Conservation (phyloP, 2,329 filamentous ascomycete genomes). For the Septoria petroselini region DNA sequence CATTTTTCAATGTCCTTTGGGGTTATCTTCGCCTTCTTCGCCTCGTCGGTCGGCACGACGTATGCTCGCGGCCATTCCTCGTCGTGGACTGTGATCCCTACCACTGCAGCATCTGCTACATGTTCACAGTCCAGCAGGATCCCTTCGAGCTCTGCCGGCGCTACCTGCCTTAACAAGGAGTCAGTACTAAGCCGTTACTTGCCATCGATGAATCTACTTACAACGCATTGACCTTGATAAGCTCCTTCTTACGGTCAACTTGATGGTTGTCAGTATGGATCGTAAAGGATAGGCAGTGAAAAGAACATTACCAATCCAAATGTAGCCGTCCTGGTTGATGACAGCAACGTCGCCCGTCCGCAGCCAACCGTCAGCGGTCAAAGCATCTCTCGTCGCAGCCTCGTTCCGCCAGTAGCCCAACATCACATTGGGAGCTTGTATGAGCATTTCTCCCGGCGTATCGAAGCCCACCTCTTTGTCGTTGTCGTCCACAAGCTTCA, state of each 20-base stretch:
- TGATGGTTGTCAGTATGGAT: too few species aligned
- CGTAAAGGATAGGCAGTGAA: too few species aligned
- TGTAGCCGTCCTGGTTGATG: too few species aligned
- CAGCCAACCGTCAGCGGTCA: constrained; percentile 42
- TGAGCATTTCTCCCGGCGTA: constrained; percentile 42
- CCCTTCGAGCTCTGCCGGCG: constrained; percentile 34
- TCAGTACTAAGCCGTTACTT: constrained; percentile 38
- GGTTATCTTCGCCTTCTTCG: constrained; percentile 39
- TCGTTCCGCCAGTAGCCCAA: constrained; percentile 45
- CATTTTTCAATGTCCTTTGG: constrained; percentile 40
- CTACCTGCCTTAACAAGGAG: constrained; percentile 24
- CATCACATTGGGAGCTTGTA: constrained; percentile 43
- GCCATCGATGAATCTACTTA: constrained; percentile 39
- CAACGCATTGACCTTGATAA: constrained; percentile 9
- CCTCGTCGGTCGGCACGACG: constrained; percentile 49
- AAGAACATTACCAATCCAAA: constrained; percentile 38
- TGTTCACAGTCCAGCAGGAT: constrained; percentile 52
- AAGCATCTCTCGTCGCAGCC: constrained; percentile 39
- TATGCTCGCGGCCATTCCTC: constrained; percentile 56
- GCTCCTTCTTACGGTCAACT: constrained; percentile 39
- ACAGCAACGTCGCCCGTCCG: too few species aligned
- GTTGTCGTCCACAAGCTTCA: constrained; percentile 43
- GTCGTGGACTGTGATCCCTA: constrained; percentile 51
- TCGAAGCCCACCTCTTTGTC: constrained; percentile 41
- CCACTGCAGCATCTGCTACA: constrained; percentile 55